Evolutionary conservation across 176 grass and related monocot species (phyloP), one percentile per base, ranked within the genome.

Genomic region (Carex pumila): DNA sequence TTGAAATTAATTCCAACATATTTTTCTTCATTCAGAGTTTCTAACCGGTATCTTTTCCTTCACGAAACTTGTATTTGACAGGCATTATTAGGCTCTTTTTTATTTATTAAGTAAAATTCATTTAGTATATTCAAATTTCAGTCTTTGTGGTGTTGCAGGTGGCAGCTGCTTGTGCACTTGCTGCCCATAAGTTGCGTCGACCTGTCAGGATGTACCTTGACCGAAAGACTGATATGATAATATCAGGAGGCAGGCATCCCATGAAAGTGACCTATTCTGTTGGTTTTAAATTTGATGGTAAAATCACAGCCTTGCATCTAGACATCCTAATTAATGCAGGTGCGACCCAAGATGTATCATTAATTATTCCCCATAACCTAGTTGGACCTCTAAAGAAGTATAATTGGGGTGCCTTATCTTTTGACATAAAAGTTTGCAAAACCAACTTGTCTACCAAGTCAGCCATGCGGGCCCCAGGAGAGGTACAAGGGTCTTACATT

Each of bases 191-290:
- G 86, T 82, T 98, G 80, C 68, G 22, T 14, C 87, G 88, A 70
- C 91, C 92, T 82, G 92, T 98, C 85, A 88, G 92, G 80, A 94
- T 98, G 86, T 94, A 94, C 83, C 89, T 94, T 84, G 95, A 98
- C 60, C 92, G 95, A 45, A 94, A 93, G 64, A 98, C 92, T 80
- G 95, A 94, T 83, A 94, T 98, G 82, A 85, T 98, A 86, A 91
- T 98, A 81, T 80, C 80, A 39, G 95, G 95, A 81, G 95, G 95
- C 11, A 86, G 95, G 86, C 95, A 98, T 98, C 95, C 95, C 8
- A 98, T 98, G 95, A 94, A 98, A 87, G 91, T 94, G 87, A 88
- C 83, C 74, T 98, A 98, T 80, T 91, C 92, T 4, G 91, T 98
- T 5, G 95, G 95, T 70, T 98, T 98, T 80, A 94, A 88, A 85